A percentile compares a stretch with the other conserved stretches of the same genome.
Conservation (phyloP, 805 yeast species). For the Cyberlindnera xylosilytica region DNA sequence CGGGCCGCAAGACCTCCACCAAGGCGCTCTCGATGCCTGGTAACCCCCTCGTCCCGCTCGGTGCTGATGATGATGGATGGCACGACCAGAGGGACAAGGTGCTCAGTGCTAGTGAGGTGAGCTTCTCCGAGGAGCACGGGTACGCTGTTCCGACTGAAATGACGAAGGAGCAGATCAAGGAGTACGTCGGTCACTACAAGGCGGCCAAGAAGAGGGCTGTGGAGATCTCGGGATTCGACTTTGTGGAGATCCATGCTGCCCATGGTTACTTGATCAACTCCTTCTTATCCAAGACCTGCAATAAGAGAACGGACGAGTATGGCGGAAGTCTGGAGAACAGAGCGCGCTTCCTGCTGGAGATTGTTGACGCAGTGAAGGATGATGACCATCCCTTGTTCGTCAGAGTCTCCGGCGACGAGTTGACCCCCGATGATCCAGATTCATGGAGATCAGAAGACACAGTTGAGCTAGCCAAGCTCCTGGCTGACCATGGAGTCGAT, state of each 20-base stretch:
- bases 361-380: conserved; percentile 34
- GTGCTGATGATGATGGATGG: background rate
- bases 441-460: conserved; percentile 16
- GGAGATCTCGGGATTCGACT: conserved; percentile 1
- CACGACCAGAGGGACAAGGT: background rate
- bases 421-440: conserved; percentile 12
- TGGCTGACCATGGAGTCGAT: background rate
- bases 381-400: conserved; percentile 39
- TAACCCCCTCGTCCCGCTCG: background rate
- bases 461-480: background rate
- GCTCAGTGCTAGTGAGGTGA: background rate
- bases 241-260: conserved; percentile 32
- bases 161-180: background rate
- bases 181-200: background rate
- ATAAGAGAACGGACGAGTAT: conserved; percentile 56
- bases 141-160: background rate
- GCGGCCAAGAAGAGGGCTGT: background rate
- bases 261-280: conserved; percentile 54
- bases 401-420: conserved; percentile 16
- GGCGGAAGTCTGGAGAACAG: conserved; percentile 63
- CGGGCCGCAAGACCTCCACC: background rate
- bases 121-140: background rate
- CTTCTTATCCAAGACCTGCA: conserved; percentile 41
- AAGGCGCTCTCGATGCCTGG: background rate
- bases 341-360: conserved; percentile 44